These are phyloP conservation scores for Chlorella sp. DNA, from an alignment of 139 green algal species.

Conservation along the genomic window DNA sequence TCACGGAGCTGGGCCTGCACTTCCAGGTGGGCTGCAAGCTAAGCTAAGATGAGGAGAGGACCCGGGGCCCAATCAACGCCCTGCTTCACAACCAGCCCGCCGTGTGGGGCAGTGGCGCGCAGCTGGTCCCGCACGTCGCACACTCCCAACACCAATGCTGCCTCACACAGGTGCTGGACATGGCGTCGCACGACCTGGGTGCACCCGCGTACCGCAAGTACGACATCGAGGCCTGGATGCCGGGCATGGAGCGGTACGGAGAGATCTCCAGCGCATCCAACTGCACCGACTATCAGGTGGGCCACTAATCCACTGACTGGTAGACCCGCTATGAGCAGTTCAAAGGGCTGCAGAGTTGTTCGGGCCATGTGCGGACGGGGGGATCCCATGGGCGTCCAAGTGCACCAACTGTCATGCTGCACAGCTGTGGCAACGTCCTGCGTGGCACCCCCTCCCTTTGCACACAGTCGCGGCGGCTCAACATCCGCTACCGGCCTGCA, in stretches of 20 bases:
- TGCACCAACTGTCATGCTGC: conserved; percentile 99
- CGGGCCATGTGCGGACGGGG: too few relatives aligned
- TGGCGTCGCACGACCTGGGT: conserved; percentile 95
- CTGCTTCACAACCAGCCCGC: too few relatives aligned
- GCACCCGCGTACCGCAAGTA: conserved; percentile 97
- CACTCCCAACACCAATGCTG: too few relatives aligned
- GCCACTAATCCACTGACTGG: too few relatives aligned
- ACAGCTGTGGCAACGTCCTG: too few relatives aligned
- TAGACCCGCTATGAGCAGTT: too few relatives aligned
- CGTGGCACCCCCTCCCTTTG: too few relatives aligned
- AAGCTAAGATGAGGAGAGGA: too few relatives aligned
- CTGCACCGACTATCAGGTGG: conserved; percentile 98
- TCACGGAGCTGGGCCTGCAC: conserved; percentile 93
- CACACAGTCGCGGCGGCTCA: conserved; percentile 72
- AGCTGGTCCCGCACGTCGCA: too few relatives aligned
- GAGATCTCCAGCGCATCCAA: conserved; percentile 97
- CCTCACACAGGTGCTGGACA: conserved; percentile 86
- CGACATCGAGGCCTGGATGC: conserved; percentile 99
- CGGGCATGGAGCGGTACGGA: conserved; percentile 92
- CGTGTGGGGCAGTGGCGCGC: too few relatives aligned
- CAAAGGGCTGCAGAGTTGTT: too few relatives aligned
- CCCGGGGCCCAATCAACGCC: too few relatives aligned
- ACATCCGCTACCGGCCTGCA: conserved; percentile 74
- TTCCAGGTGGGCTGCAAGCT: conserved; percentile 79
- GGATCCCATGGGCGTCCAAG: conserved; percentile 97